Conservation (phyloP, 345 rosid genomes). For the Gossypium longicalyx region DNA sequence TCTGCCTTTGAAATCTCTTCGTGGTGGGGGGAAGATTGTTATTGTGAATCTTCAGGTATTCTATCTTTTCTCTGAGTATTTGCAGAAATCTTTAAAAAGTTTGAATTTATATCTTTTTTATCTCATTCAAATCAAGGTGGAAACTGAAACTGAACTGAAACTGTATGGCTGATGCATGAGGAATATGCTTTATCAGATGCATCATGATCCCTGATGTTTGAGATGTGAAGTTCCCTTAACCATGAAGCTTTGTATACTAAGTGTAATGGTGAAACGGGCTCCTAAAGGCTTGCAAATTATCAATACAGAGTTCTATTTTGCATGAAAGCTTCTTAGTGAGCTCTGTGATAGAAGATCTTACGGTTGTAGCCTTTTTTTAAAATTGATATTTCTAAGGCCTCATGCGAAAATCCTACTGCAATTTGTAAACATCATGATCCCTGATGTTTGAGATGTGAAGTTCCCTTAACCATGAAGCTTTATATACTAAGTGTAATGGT, state of each 20-base stretch:
- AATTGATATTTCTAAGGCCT: background rate
- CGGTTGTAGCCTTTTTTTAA: background rate
- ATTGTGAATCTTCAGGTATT: conserved; percentile 94
- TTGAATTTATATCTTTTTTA: background rate
- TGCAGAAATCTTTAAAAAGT: background rate
- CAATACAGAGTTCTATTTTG: background rate
- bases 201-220: background rate
- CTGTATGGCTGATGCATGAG: background rate
- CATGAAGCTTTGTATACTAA: background rate
- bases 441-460: background rate
- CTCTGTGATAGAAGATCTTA: background rate
- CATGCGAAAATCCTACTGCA: background rate
- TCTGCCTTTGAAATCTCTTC: conserved; percentile 85
- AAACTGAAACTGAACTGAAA: background rate
- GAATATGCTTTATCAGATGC: conserved; percentile 8
- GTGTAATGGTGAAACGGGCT: background rate
- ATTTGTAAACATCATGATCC: background rate
- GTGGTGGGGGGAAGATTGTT: conserved; percentile 85
- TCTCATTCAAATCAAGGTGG: background rate
- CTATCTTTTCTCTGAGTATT: background rate
- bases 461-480: background rate
- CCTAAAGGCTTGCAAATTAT: background rate
- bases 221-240: background rate
- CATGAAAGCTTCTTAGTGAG: background rate
- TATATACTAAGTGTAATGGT: background rate